phyloP scores from a whole-genome alignment of 1,139 yeast species.

The Saccharomycopsis hybrid region DNA sequence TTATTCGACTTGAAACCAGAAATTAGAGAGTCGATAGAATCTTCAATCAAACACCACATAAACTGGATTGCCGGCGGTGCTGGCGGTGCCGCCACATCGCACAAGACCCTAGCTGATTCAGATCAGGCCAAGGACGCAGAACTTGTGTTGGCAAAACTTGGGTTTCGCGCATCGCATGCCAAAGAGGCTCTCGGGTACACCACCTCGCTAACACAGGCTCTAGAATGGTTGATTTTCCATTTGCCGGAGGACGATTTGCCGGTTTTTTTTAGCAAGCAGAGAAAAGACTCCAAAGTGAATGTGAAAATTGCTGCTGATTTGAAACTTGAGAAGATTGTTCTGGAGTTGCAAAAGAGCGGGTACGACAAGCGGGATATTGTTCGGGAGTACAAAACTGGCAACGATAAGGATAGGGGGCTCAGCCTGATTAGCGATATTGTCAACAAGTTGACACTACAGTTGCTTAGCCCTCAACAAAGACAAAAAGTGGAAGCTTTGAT shows the following conservation, averaged over 20 bases:
- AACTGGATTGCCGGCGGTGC: conserved; percentile 46
- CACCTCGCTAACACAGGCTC: conserved; percentile 34
- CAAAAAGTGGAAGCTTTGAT: background rate
- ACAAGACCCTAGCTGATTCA: no score
- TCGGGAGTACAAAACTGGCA: background rate
- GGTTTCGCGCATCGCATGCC: conserved; percentile 66
- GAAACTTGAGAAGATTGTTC: conserved; percentile 32
- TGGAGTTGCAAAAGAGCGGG: conserved; percentile 6
- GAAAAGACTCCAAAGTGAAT: conserved; percentile 41
- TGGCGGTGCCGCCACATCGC: conserved; percentile 28
- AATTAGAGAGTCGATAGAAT: conserved; percentile 47
- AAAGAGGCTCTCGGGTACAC: conserved; percentile 66
- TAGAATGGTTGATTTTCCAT: conserved; percentile 83
- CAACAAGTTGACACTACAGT: background rate
- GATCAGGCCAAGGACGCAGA: conserved; percentile 12
- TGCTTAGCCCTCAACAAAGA: background rate
- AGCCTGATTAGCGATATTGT: no score
- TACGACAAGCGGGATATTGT: conserved; percentile 6
- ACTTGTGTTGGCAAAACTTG: conserved; percentile 34
- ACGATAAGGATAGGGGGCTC: no score
- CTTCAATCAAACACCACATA: conserved; percentile 46
- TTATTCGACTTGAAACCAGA: conserved; percentile 35
- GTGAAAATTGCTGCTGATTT: conserved; percentile 36
- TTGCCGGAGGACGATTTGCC: conserved; percentile 95
- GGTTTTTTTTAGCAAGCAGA: conserved; percentile 32